Evolutionary conservation across 257 asterid species (phyloP), one percentile per base, ranked within the genome.

Genomic region (Nicotiana otophora): DNA sequence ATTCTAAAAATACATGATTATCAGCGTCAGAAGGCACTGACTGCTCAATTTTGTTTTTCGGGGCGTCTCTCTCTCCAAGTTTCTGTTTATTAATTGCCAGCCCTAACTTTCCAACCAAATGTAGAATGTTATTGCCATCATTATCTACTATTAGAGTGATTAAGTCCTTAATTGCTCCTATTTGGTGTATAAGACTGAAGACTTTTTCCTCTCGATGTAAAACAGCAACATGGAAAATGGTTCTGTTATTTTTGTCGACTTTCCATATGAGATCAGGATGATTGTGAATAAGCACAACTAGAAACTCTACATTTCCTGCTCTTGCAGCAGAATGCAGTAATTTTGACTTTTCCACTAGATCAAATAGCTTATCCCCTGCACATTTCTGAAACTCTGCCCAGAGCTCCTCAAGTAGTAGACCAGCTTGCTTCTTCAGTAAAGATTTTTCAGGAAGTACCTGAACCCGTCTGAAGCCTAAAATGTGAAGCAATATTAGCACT

Each of bases 31-130:
- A 23, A 58, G 64, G 64, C 4, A 58, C 23, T 2, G 64, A n/a
- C 28, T 58, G 64, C 64, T 8, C 28, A 7, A 58, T 28, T 58
- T 58, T 58, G 28, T 58, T n/a, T 58, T 58, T 58, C 10, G n/a
- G 64, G 1, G 0, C 48, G 8, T 60, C 65, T 28, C n/a, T 60
- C 23, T 53, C 58, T 11, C 58, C 58, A 53, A 3, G 14, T 51
- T 12, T 51, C 57, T 51, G 14, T 51, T 51, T 51, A 51, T 51
- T 11, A 51, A 34, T 34, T 34, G 63, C 11, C 8, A 2, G 26
- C 63, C 75, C 75, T 1, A 67, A n/a, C 36, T 64, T 79, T 31
- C 87, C 90, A 0, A 90, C 90, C 65, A 85, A 87, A 81, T 87
- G 91, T 72, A 89, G 42, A 31, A 82, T 76, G 64, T 82, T 76